Base-by-base conservation (phyloP, 108 stramenopile genomes). In the Heterococcus sp. region DNA sequence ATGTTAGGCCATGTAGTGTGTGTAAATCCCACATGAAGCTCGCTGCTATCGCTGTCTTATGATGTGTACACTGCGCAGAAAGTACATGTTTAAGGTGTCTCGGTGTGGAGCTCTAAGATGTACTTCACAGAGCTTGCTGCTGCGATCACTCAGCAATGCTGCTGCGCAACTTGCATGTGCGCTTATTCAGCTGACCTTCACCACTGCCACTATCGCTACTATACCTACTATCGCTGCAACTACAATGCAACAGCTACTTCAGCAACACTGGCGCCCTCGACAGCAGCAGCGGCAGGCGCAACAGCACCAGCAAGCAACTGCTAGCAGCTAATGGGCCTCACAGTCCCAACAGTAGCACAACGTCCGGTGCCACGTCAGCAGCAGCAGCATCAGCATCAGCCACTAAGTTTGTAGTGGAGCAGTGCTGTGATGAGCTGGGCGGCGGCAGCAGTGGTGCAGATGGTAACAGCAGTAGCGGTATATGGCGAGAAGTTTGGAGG, bases 61-160 rank as follows among this genome's bases (percentile, higher is more conserved):
- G 46, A 31, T 65, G 74, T 35, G 27, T 5, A 31, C 27, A 28
- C 32, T 30, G 35, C 69, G 37, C 32, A 32, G 5, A 35, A 27
- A 14, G 5, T 1, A 31, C 4, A 31, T 11, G 75, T 31, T 0
- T 28, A 33, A 14, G 21, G 11, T 33, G 66, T 63, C 35, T 88
- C 87, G 5, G 87, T 85, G 26, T 64, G 87, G 28, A 86, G 87
- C 72, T 63, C 35, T 11, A 82, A 85, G 37, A 38, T 35, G 40
- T 58, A 21, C 46, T 58, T 8, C 46, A 8, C 14, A 58, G 46
- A 21, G 14, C 46, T 58, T 58, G 21, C 8, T 21, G 14, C 46
- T 21, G 14, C 46, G 14, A 8, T 58, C 46, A 8, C 21, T 58
- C 46, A 58, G 8, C 46, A 21, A 58, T 21, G 14, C 21, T 58